Conservation (phyloP, 2,329 filamentous ascomycete species). For the Epichloe baconii region DNA sequence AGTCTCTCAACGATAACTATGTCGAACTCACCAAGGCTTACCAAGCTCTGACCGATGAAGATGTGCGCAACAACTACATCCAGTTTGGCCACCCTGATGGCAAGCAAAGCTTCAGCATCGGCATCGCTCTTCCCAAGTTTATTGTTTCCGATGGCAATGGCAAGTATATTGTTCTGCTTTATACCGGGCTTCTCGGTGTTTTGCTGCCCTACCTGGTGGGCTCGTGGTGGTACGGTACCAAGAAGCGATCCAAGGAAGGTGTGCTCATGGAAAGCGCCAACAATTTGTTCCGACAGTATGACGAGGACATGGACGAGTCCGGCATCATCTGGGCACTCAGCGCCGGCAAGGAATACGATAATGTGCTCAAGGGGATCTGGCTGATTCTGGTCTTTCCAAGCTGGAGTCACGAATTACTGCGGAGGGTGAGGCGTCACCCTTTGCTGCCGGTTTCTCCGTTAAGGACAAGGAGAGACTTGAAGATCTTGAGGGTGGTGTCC, state of each 20-base stretch:
- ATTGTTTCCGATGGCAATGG: conserved; percentile 88
- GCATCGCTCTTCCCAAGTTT: conserved; percentile 86
- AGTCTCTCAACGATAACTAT: conserved; percentile 75
- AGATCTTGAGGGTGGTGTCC: conserved; percentile 64
- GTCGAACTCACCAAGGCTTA: conserved; percentile 96
- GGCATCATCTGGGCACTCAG: conserved; percentile 73
- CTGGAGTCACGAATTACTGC: conserved; percentile 70
- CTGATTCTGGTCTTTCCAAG: conserved; percentile 68
- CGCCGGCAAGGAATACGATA: conserved; percentile 72
- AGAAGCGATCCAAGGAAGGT: conserved; percentile 83
- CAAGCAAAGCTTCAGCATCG: conserved; percentile 96
- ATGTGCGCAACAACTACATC: conserved; percentile 91
- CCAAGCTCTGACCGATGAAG: conserved; percentile 94
- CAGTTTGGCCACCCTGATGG: conserved; percentile 94
- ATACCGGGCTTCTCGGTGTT: conserved; percentile 77
- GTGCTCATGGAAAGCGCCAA: conserved; percentile 88
- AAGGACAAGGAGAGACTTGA: conserved; percentile 70
- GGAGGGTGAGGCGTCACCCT: conserved; percentile 36
- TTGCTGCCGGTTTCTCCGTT: conserved; percentile 45
- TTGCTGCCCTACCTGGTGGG: conserved; percentile 86
- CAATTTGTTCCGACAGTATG: conserved; percentile 86
- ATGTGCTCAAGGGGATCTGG: conserved; percentile 61
- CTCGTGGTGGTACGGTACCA: conserved; percentile 97
- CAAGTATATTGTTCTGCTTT: conserved; percentile 87
- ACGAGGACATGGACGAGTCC: conserved; percentile 68